Conservation (phyloP, 768 basidiomycete genomes). For the Lepiota venenata region DNA sequence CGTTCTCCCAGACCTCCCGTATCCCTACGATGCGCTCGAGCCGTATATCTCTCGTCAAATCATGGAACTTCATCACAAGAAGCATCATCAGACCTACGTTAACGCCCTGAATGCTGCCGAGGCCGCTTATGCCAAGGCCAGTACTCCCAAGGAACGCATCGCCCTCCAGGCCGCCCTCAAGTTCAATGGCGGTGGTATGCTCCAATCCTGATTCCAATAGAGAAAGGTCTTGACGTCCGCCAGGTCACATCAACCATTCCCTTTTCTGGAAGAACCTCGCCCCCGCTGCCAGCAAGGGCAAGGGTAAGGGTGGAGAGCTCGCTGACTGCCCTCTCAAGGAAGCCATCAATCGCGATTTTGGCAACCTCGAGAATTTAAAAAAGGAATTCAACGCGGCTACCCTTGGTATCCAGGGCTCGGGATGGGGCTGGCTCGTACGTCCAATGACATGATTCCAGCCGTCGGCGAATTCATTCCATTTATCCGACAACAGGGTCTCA, state of each 20-base stretch:
- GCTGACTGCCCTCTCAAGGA: slow-evolving; percentile 66
- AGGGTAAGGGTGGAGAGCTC: slow-evolving; percentile 61
- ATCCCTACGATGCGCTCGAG: slow-evolving; percentile 80
- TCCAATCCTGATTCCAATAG: neutral
- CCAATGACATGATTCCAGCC: neutral
- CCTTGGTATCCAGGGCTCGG: slow-evolving; percentile 92
- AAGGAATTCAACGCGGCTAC: slow-evolving; percentile 83
- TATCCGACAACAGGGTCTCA: slow-evolving; percentile 55
- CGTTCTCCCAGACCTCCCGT: slow-evolving; percentile 65
- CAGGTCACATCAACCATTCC: slow-evolving; percentile 92
- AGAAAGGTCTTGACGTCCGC: neutral
- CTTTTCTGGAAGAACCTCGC: slow-evolving; percentile 98
- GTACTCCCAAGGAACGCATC: slow-evolving; percentile 72
- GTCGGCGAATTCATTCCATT: neutral
- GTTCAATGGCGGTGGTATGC: slow-evolving; percentile 92
- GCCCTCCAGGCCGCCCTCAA: slow-evolving; percentile 88
- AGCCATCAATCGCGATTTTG: slow-evolving; percentile 79
- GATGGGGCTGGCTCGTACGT: slow-evolving; percentile 96
- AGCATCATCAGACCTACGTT: slow-evolving; percentile 93
- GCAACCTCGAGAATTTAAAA: slow-evolving; percentile 84
- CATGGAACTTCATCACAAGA: slow-evolving; percentile 90
- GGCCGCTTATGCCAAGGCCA: slow-evolving; percentile 66
- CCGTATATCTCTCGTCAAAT: slow-evolving; percentile 90
- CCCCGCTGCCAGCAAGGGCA: slow-evolving; percentile 38
- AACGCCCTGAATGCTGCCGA: slow-evolving; percentile 93